Conservation (phyloP, 352 stramenopile species). For the Pythium aristosporum region DNA sequence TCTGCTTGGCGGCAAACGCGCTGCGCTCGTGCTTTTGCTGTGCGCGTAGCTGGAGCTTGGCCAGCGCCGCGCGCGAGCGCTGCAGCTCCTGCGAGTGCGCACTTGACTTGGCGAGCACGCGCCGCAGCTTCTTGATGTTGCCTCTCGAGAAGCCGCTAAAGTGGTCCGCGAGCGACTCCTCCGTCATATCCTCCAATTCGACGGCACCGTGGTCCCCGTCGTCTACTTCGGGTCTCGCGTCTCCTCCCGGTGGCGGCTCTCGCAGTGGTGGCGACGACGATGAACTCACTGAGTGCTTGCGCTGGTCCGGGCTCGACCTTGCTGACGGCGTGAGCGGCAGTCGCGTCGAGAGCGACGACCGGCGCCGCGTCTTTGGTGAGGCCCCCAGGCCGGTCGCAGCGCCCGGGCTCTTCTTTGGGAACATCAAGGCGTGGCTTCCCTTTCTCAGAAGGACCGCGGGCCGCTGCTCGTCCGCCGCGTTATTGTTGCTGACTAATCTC, state of each 20-base stretch:
- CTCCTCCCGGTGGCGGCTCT: constrained; percentile 9
- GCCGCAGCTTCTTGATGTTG: constrained; percentile 56
- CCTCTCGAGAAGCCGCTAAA: constrained; percentile 47
- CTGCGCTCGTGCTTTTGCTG: constrained; percentile 40
- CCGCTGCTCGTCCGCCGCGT: too few species aligned
- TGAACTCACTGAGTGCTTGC: constrained; percentile 31
- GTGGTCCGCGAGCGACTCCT: constrained; percentile 45
- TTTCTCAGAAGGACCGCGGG: not conserved
- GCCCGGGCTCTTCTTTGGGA: not conserved
- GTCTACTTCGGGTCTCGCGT: not conserved
- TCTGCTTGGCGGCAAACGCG: constrained; percentile 41
- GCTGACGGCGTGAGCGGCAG: not conserved
- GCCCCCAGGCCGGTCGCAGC: too few species aligned
- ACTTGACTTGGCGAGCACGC: constrained; percentile 58
- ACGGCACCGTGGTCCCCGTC: constrained; percentile 13
- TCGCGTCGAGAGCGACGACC: not conserved
- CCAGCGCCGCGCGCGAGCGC: constrained; percentile 44
- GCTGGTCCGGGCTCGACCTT: not conserved
- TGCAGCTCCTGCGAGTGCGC: constrained; percentile 60
- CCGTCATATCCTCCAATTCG: constrained; percentile 58
- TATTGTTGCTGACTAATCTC: not conserved
- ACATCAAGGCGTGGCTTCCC: not conserved
- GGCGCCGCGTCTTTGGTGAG: not conserved
- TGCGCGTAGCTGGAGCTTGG: constrained; percentile 48
- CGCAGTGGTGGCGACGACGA: constrained; percentile 31